Conservation (phyloP, 148 eudicot genomes). For the Tetragonia tetragonoides region DNA sequence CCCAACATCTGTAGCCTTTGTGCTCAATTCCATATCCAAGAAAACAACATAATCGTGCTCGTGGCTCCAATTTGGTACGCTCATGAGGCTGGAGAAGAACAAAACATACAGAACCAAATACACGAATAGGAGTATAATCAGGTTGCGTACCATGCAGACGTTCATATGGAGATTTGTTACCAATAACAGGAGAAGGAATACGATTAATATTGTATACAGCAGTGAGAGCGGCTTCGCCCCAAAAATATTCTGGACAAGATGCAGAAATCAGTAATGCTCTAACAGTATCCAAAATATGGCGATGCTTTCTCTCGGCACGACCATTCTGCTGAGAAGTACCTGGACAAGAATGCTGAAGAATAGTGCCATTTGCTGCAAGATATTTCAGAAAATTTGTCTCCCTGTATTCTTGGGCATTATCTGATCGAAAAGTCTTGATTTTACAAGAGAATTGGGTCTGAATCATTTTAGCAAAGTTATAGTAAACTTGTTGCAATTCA, state of each 20-base stretch:
- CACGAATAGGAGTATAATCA: background rate
- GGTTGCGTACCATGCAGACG: background rate
- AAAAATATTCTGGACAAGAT: background rate
- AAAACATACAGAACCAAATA: constrained; percentile 17
- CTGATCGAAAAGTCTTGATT: background rate
- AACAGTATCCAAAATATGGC: background rate
- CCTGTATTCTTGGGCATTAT: constrained; percentile 16
- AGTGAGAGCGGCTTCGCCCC: background rate
- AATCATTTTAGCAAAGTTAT: too few species aligned
- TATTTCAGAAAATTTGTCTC: background rate
- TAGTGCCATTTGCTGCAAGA: background rate
- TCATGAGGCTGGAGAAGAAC: constrained; percentile 13
- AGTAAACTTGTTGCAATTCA: too few species aligned
- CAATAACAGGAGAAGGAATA: background rate
- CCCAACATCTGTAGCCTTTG: constrained; percentile 3
- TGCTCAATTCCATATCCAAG: too few species aligned
- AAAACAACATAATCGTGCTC: background rate
- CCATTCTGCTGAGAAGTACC: too few species aligned
- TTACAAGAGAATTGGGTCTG: too few species aligned
- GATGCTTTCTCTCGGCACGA: constrained; percentile 6
- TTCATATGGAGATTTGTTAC: background rate
- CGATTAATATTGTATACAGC: background rate
- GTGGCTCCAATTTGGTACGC: background rate
- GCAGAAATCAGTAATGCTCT: background rate
- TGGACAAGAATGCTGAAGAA: background rate